Evolutionary conservation across 2,329 filamentous ascomycete genomes (phyloP), one percentile per base, ranked within the genome.

Genomic region (Onygenales sp.): DNA sequence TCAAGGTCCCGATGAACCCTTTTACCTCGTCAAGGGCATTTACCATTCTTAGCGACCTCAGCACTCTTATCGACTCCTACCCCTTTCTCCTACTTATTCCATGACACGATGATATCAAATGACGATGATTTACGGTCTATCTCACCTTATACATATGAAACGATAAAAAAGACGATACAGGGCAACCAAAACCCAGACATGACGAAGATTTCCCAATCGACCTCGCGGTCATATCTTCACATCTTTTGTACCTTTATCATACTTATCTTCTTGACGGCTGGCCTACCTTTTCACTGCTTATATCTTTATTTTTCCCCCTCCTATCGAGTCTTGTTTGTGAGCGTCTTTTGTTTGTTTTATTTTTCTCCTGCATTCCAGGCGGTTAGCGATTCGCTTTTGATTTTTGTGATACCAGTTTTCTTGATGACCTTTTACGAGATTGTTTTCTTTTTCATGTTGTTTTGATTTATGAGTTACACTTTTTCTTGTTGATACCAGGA

Each of bases 371-470:
- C 33, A 7, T 39, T n/a, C 31, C 49, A 33, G 47, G 47, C 32
- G 36, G 36, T 27, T 14, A 49, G 47, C 47, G 47, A 32, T 45
- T 21, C 21, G 31, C 2, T 34, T 51, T 13, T 42, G 34, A 3
- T 14, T 37, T 46, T 31, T 52, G 36, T 45, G 50, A 52, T 52
- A 52, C 50, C 50, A 52, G 36, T 44, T 9, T 39, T 39, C n/a
- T 14, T 51, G 39, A 51, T 51, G 49, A 51, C 31, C 42, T 31
- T 37, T 52, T 14, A 42, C 33, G 42, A 45, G 7, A 44, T 37
- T 36, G 17, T n/a, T 33, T 8, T 34, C 27, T 52, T 37, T 45
- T 44, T 6, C 32, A 44, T 51, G 33, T 8, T 49, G 21, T 49
- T 27, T 48, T 11, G 14, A 46, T 46, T 34, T 34, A 2, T 11